A percentile compares a stretch with the other conserved stretches of the same genome.
These are phyloP conservation scores for Escovopsis sp. DNA, from an alignment of 2,329 filamentous ascomycete species.

Conservation along the genomic window DNA sequence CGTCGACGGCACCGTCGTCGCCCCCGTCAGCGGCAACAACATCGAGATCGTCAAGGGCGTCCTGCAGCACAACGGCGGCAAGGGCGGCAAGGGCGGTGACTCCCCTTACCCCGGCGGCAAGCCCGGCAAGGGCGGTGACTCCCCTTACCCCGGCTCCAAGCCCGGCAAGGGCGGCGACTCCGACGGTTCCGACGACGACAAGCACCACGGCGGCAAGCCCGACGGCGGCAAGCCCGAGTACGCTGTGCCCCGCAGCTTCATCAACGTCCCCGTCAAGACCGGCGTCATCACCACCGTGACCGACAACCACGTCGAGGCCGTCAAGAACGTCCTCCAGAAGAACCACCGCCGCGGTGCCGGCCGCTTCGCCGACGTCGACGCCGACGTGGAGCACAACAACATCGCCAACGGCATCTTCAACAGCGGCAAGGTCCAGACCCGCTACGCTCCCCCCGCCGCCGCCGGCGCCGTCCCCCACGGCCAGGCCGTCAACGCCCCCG, in stretches of 20 bases:
- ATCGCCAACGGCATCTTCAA: neutral
- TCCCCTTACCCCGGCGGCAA: too few species aligned
- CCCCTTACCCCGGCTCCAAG: neutral
- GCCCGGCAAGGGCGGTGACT: neutral
- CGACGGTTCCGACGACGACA: neutral
- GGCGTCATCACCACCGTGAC: too few species aligned
- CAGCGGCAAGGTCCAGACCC: neutral
- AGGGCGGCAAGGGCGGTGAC: neutral
- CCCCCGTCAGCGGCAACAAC: neutral
- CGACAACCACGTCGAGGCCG: too few species aligned
- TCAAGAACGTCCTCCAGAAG: too few species aligned
- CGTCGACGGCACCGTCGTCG: neutral
- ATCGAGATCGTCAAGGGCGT: neutral
- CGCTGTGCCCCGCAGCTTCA: neutral
- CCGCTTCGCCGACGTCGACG: neutral
- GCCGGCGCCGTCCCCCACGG: neutral
- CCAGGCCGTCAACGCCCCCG: neutral
- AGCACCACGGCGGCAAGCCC: too few species aligned
- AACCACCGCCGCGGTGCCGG: too few species aligned
- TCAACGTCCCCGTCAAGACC: neutral
- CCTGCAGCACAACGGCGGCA: neutral
- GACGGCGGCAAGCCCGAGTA: neutral
- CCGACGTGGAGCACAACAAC: neutral
- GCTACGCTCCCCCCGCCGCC: neutral
- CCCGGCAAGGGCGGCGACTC: neutral